Conservation (phyloP, 148 eudicot species). For the Mesembryanthemum crystallinum region DNA sequence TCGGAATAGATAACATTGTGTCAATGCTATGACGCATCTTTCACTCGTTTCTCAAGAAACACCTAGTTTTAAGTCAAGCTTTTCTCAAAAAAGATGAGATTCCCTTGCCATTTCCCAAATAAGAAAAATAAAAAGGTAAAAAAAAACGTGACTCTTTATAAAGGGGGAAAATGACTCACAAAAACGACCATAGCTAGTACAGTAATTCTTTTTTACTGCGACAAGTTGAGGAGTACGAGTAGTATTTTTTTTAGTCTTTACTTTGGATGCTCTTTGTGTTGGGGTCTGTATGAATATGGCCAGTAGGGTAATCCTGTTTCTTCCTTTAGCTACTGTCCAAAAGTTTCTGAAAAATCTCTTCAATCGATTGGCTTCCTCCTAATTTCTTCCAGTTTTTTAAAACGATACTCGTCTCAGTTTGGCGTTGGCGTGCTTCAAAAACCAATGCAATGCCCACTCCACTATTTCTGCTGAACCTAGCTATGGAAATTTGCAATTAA, state of each 20-base stretch:
- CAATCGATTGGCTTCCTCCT: neutral
- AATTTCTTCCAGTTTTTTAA: neutral
- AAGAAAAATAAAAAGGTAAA: too few species aligned
- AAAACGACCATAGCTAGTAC: too few species aligned
- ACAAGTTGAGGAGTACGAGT: too few species aligned
- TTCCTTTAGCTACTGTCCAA: neutral
- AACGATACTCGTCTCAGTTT: neutral
- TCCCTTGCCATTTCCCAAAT: too few species aligned
- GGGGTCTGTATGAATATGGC: neutral
- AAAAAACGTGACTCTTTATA: too few species aligned
- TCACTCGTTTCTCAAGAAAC: too few species aligned
- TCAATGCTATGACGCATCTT: too few species aligned
- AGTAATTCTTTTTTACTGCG: too few species aligned
- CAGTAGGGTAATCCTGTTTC: neutral
- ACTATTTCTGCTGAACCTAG: conserved; percentile 1
- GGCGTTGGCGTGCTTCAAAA: neutral
- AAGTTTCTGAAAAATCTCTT: neutral
- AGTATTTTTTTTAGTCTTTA: neutral
- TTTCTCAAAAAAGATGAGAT: too few species aligned
- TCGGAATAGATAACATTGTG: too few species aligned
- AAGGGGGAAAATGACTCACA: too few species aligned
- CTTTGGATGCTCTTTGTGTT: conserved; percentile 5
- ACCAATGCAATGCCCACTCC: conserved; percentile 14
- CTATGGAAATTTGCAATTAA: neutral
- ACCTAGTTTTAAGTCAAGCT: too few species aligned